These are phyloP conservation scores for Tetragonia tetragonoides DNA, from an alignment of 148 eudicot species.

Conservation along the genomic window DNA sequence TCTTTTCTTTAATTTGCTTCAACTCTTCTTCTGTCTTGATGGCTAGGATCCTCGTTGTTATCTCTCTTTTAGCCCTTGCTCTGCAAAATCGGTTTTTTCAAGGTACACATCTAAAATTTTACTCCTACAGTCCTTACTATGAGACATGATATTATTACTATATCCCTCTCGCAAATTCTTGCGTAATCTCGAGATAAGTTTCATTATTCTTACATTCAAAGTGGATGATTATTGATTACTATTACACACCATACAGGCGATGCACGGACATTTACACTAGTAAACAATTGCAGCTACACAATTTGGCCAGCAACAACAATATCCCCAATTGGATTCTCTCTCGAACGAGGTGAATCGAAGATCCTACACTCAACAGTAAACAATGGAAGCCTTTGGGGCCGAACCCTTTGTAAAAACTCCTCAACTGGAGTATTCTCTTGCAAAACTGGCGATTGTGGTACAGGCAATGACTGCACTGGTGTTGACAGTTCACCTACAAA, in stretches of 20 bases:
- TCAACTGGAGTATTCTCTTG: slow-evolving; percentile 56
- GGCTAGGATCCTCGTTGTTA: neutral
- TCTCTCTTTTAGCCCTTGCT: neutral
- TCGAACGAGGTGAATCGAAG: slow-evolving; percentile 38
- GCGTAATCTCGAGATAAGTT: too few species aligned
- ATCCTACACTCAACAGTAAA: slow-evolving; percentile 18
- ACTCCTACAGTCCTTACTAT: too few species aligned
- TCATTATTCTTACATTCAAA: neutral
- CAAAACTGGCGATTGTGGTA: slow-evolving; percentile 59
- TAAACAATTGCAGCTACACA: slow-evolving; percentile 55
- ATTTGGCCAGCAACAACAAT: slow-evolving; percentile 56
- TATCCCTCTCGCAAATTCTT: too few species aligned
- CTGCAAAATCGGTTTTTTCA: neutral
- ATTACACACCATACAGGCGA: neutral
- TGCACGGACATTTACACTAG: slow-evolving; percentile 37
- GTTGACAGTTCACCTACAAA: neutral
- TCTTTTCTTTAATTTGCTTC: neutral
- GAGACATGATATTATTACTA: too few species aligned
- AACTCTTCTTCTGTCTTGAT: neutral
- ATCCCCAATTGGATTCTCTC: slow-evolving; percentile 47
- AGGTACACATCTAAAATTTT: neutral
- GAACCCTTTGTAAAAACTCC: slow-evolving; percentile 50
- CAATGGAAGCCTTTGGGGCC: slow-evolving; percentile 57
- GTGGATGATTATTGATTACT: neutral
- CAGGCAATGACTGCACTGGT: slow-evolving; percentile 56